phyloP scores from a whole-genome alignment of 2,329 filamentous ascomycete genomes.

The Fusarium newnesense region DNA sequence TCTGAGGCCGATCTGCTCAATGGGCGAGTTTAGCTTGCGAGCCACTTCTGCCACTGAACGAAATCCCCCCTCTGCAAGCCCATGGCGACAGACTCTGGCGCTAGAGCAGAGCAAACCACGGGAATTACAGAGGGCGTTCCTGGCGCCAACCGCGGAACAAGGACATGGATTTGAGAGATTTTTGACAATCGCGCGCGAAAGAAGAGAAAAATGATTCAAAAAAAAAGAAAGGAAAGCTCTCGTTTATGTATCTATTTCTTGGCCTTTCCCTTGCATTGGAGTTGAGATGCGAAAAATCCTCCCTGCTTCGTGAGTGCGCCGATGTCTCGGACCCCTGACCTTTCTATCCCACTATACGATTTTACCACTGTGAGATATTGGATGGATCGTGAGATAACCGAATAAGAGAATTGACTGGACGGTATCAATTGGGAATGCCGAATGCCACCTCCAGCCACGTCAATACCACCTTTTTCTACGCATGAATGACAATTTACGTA shows the following conservation, averaged over 20 bases:
- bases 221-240: background rate
- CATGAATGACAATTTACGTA: slow-evolving; percentile 6
- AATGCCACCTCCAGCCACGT: background rate
- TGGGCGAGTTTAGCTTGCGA: background rate
- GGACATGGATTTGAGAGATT: background rate
- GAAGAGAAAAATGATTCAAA: background rate
- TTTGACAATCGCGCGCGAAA: background rate
- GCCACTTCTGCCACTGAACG: background rate
- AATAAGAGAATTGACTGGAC: background rate
- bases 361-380: background rate
- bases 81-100: background rate
- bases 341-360: background rate
- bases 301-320: slow-evolving; percentile 25
- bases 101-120: background rate
- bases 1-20: background rate
- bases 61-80: background rate
- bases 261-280: slow-evolving; percentile 3
- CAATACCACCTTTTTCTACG: background rate
- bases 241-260: background rate
- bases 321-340: slow-evolving; percentile 28
- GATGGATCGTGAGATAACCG: background rate
- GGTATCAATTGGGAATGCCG: background rate
- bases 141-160: slow-evolving; percentile 2
- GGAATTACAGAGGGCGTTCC: background rate
- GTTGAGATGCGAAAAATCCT: background rate